Base-by-base conservation (phyloP, 108 stramenopile species). In the Nitzschia inconspicua region DNA sequence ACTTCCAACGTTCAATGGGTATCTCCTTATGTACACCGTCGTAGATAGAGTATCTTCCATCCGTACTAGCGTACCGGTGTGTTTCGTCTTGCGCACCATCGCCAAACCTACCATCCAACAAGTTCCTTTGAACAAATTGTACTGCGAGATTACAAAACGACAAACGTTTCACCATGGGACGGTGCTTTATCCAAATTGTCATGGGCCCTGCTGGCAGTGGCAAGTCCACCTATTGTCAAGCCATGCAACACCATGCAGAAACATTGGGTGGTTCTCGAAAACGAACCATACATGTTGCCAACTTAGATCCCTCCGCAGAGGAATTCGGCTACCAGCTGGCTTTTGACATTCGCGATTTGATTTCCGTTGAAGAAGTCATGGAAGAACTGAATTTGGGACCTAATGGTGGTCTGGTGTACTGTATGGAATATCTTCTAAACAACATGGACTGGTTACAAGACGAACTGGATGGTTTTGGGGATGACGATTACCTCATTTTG, bases 271-370 rank as follows among this genome's bases (percentile, higher is more conserved):
- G 85, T 2, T 68, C 82, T 10, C 75, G 71, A 24, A 68, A 73
- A 26, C 82, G 91, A 5, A 75, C 72, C 3, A 70, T 90, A n/a
- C 85, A 93, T 68, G 86, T 97, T 4, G 84, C 77, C 34, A 99
- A 98, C 75, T 81, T 99, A 20, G 99, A 99, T 66, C 99, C 99
- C 3, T 97, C 97, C 5, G 97, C 97, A 6, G 98, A 98, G 63
- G 34, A 82, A 37, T 95, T 97, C 67, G 79, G 77, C 22, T 99
- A 99, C 70, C 73, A 94, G 4, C 67, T 86, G 1, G 80, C 83
- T 1, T 79, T 93, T 57, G 95, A 96, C 60, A 76, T 95, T 10
- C 89, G 96, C 4, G 98, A 99, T 42, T 77, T 99, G 28, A 96
- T 99, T 51, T 85, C 83, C 5, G 94, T 95, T 13, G 89, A 95